phyloP scores from a whole-genome alignment of 331 rosid genomes.

The Acacia pycnantha region DNA sequence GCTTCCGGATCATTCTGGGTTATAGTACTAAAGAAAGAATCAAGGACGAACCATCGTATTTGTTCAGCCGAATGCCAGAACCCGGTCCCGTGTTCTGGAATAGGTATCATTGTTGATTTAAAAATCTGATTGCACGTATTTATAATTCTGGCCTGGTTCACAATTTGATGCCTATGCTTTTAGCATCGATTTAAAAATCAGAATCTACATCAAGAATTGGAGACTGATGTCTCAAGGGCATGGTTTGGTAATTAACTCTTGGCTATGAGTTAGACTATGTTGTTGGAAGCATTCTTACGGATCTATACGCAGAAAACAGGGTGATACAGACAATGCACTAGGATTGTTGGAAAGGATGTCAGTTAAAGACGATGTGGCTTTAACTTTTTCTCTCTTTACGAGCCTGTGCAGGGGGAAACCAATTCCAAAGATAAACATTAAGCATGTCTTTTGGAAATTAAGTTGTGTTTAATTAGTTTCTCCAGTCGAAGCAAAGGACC shows the following conservation, averaged over 20 bases:
- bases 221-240: constrained; percentile 73
- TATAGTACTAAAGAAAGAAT: no score
- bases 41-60: no score
- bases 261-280: constrained; percentile 70
- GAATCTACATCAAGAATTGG: constrained; percentile 48
- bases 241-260: constrained; percentile 59
- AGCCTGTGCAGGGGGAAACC: background rate
- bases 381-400: constrained; percentile 57
- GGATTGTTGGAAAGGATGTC: constrained; percentile 63
- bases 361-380: constrained; percentile 59
- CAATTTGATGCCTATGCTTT: background rate
- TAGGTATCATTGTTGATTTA: no score
- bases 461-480: background rate
- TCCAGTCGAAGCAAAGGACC: background rate
- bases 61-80: no score
- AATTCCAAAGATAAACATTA: no score
- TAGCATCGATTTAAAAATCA: constrained; percentile 65
- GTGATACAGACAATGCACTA: constrained; percentile 52
- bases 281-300: constrained; percentile 77
- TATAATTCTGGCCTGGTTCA: no score
- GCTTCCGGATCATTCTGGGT: constrained; percentile 19
- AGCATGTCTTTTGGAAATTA: background rate
- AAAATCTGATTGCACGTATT: no score
- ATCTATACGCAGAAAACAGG: constrained; percentile 55
- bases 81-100: no score